A percentile compares a stretch with the other conserved stretches of the same genome.
Evolutionary conservation across 345 rosid species (phyloP).

Genomic region (Corymbia maculata): DNA sequence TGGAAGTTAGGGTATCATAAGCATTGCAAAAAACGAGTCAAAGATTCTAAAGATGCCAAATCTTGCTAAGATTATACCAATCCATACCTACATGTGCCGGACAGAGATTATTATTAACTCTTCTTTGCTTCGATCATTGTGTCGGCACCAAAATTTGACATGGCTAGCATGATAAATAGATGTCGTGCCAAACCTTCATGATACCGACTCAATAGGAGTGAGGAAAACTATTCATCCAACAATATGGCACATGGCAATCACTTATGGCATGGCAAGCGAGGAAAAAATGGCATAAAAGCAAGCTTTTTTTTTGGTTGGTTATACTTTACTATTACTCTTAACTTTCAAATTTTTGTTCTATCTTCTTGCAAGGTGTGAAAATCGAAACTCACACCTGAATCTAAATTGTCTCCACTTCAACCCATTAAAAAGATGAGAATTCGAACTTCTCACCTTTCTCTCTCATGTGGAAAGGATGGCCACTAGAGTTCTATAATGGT

Average conservation of each 20-base stretch:
- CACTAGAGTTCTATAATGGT: too few relatives aligned
- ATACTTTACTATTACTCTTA: too few relatives aligned
- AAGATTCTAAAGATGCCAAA: neutral
- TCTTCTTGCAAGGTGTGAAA: too few relatives aligned
- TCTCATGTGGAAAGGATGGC: too few relatives aligned
- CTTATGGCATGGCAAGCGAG: neutral
- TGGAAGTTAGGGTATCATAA: neutral
- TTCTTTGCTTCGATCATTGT: neutral
- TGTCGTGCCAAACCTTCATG: neutral
- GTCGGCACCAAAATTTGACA: neutral
- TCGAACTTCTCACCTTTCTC: too few relatives aligned
- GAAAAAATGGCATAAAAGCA: neutral
- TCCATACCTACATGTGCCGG: neutral
- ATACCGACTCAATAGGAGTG: neutral
- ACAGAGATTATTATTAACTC: neutral
- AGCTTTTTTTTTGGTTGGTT: too few relatives aligned
- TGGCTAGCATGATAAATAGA: neutral
- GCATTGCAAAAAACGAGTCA: neutral
- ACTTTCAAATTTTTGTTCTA: too few relatives aligned
- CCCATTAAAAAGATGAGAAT: too few relatives aligned
- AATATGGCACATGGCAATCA: neutral
- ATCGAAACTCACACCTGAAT: too few relatives aligned
- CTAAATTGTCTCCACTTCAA: too few relatives aligned
- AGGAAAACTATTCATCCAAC: neutral
- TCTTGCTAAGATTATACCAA: neutral